Evolutionary conservation across 768 basidiomycete species (phyloP), one percentile per base, ranked within the genome.

Genomic region (Collybiopsis luxurians): DNA sequence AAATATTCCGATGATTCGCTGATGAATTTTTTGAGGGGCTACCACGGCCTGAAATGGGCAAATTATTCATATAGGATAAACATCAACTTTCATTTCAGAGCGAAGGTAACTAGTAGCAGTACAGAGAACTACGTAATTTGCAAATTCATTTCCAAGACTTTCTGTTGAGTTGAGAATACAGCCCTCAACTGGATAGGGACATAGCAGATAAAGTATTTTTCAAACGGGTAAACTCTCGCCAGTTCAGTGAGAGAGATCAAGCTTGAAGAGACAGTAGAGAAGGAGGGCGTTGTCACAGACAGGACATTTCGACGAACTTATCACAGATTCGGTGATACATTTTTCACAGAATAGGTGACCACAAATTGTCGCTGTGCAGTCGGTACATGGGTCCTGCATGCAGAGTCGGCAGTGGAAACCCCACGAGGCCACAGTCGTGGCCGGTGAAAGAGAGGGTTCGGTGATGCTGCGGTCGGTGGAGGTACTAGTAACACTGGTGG

Each of bases 341-440:
- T 83, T 85, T 62, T 2, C 38, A 43, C 85, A 86, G 60, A 86
- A 86, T 17, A 86, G 61, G 59, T 86, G 85, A 2, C 85, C 85
- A 61, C 85, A 86, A 67, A 82, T 79, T 3, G 81, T 84, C 21
- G 78, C 83, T 2, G 81, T 84, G 44, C 78, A 75, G 57, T 83
- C 76, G 34, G 77, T 73, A 52, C 80, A 82, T 1, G 76, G 74
- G 52, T 84, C 76, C 24, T 69, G 64, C 4, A 72, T 68, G 60
- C 83, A 85, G 1, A 75, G 66, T 26, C 85, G 75, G 55, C 82
- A 85, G 46, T 83, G 78, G 48, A 82, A 63, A 4, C 65, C 63
- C 3, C 21, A 13, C 17, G 39, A 24, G 7, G 51, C 24, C 11
- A 44, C 40, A 34, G 53, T 30, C n/a, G 31, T 48, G 4, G 44